Conservation (phyloP, 805 yeast species). For the Metschnikowia proteae region DNA sequence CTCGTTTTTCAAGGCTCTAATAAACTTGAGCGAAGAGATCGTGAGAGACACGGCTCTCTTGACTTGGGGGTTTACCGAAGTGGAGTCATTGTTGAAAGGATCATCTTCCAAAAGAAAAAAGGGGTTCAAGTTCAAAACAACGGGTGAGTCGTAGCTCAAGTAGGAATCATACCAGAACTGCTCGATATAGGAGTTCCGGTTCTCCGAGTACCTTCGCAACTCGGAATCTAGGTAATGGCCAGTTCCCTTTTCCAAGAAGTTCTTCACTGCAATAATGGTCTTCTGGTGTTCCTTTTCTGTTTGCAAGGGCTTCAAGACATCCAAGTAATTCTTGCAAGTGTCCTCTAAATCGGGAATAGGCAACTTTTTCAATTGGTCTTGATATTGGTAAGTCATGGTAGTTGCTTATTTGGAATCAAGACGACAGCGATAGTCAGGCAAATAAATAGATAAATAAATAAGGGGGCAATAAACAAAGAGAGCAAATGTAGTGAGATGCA, state of each 20-base stretch:
- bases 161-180: conserved; percentile 95
- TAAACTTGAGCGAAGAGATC: conserved; percentile 71
- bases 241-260: conserved; percentile 48
- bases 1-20: conserved; percentile 71
- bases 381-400: conserved; percentile 51
- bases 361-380: conserved; percentile 55
- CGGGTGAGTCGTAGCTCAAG: conserved; percentile 81
- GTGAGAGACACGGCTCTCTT: conserved; percentile 79
- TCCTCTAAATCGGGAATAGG: conserved; percentile 77
- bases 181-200: conserved; percentile 78
- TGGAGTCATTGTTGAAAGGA: conserved; percentile 64
- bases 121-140: conserved; percentile 88
- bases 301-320: conserved; percentile 74
- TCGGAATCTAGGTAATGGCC: conserved; percentile 61
- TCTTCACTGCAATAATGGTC: conserved; percentile 55
- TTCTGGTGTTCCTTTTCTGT: conserved; percentile 63
- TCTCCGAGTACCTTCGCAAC: conserved; percentile 56
- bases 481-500: neutral
- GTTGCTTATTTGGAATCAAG: neutral
- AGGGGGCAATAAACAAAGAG: neutral
- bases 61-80: conserved; percentile 51
- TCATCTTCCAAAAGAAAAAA: conserved; percentile 88
- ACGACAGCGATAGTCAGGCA: neutral
- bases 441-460: conserved; percentile 1
- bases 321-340: conserved; percentile 64